Percentiles rank a stretch among this genome's conserved stretches.
Conservation (phyloP, 2,329 filamentous ascomycete species). For the Aspergillus oerlinghausenensis region DNA sequence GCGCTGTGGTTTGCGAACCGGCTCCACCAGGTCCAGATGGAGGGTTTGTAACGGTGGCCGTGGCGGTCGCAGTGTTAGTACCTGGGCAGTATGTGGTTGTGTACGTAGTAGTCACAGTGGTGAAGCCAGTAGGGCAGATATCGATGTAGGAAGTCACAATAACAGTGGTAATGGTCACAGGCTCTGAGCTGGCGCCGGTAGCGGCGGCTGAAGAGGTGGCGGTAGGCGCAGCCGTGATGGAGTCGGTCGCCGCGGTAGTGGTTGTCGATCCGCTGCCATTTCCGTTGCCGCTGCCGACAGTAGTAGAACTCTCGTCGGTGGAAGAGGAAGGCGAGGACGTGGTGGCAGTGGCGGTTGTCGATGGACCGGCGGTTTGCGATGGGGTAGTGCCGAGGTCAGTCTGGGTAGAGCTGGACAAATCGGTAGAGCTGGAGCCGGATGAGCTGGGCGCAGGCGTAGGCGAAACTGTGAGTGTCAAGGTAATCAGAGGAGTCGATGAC, state of each 20-base stretch:
- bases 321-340: neutral
- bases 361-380: neutral
- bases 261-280: constrained; percentile 7
- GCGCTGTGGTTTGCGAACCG: constrained; percentile 14
- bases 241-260: constrained; percentile 2
- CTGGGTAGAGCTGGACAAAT: neutral
- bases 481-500: neutral
- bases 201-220: constrained; percentile 11
- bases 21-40: constrained; percentile 15
- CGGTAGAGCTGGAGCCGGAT: neutral
- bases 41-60: constrained; percentile 19
- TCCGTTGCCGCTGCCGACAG: neutral
- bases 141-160: constrained; percentile 39
- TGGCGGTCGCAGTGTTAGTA: constrained; percentile 24
- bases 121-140: constrained; percentile 42
- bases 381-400: neutral
- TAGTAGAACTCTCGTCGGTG: neutral
- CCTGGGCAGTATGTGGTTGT: constrained; percentile 37
- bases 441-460: constrained; percentile 5
- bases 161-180: constrained; percentile 31
- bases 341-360: neutral
- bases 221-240: constrained; percentile 5
- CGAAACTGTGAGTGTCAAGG: neutral
- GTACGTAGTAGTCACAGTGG: constrained; percentile 36
- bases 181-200: constrained; percentile 13